A percentile compares a stretch with the other conserved stretches of the same genome.
phyloP scores from a whole-genome alignment of 495 filamentous ascomycete genomes.

The Saxispiralis lemnorum region DNA sequence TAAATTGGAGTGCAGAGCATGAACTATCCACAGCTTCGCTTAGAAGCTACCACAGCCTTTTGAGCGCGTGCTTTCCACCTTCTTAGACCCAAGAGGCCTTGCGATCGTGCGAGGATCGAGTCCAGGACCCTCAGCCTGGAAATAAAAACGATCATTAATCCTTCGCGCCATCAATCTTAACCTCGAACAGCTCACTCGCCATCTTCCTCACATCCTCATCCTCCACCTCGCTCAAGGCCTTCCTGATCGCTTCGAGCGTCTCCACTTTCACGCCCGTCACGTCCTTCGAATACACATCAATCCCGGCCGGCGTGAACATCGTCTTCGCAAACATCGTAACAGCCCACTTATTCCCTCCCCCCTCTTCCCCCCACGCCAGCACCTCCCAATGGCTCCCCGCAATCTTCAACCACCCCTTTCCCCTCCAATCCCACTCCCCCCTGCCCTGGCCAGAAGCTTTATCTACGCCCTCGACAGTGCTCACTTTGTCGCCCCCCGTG shows the following conservation, averaged over 20 bases:
- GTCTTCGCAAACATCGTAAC: conserved; percentile 64
- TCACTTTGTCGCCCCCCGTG: conserved; percentile 28
- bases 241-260: conserved; percentile 29
- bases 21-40: background rate
- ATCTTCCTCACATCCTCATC: conserved; percentile 23
- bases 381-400: conserved; percentile 56
- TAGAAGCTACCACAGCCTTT: too few relatives aligned
- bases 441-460: conserved; percentile 30
- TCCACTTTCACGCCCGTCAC: conserved; percentile 33
- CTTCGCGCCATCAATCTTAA: conserved; percentile 19
- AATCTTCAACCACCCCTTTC: conserved; percentile 47
- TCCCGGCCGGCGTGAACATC: conserved; percentile 53
- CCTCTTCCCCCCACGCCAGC: conserved; percentile 46
- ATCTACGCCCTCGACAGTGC: conserved; percentile 46
- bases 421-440: conserved; percentile 50
- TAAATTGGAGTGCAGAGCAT: background rate
- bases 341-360: conserved; percentile 34
- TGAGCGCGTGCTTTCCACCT: too few relatives aligned
- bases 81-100: too few relatives aligned
- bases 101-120: too few relatives aligned
- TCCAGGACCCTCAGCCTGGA: too few relatives aligned
- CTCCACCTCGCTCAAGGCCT: conserved; percentile 21
- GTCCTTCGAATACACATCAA: conserved; percentile 50
- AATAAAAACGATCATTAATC: background rate
- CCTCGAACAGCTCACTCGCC: conserved; percentile 25